Percentiles rank a stretch among this genome's conserved stretches.
Conservation (phyloP, 2,329 filamentous ascomycete genomes). For the Colletotrichum lini region DNA sequence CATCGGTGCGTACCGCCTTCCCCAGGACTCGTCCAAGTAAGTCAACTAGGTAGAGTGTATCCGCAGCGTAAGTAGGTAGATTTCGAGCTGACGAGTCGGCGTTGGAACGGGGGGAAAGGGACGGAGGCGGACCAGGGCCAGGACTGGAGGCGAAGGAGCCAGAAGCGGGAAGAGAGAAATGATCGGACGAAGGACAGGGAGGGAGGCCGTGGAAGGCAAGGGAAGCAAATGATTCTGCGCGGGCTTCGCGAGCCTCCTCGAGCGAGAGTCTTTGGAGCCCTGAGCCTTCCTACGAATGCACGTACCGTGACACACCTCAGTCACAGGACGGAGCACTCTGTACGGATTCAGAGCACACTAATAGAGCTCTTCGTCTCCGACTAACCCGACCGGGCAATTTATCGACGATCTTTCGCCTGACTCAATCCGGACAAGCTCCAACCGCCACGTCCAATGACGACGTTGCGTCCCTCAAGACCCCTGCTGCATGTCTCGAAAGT, state of each 20-base stretch:
- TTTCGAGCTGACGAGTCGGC: slow-evolving; percentile 20
- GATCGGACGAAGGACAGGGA: slow-evolving; percentile 45
- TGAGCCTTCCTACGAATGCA: slow-evolving; percentile 1
- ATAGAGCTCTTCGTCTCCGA: slow-evolving; percentile 1
- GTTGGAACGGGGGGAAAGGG: slow-evolving; percentile 12
- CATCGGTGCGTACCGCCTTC: slow-evolving; percentile 1
- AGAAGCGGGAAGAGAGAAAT: slow-evolving; percentile 42
- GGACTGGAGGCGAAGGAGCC: slow-evolving; percentile 21
- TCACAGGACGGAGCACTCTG: too few relatives aligned
- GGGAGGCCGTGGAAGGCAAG: slow-evolving; percentile 26
- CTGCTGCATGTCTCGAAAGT: slow-evolving; percentile 3
- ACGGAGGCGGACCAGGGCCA: slow-evolving; percentile 26
- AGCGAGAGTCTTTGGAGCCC: neutral
- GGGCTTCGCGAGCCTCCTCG: neutral
- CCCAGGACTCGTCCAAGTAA: slow-evolving; percentile 14
- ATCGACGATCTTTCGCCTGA: slow-evolving; percentile 43
- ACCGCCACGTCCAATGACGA: slow-evolving; percentile 42
- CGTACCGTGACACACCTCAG: too few relatives aligned
- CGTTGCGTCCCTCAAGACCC: slow-evolving; percentile 12
- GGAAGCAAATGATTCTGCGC: slow-evolving; percentile 9
- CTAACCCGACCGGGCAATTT: slow-evolving; percentile 42
- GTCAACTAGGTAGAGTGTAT: too few relatives aligned
- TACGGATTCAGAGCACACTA: neutral
- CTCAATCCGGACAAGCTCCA: slow-evolving; percentile 39
- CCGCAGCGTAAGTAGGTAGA: too few relatives aligned